Percentiles rank a stretch among this genome's conserved stretches.
These are phyloP conservation scores for Blastosporella zonata DNA, from an alignment of 1,284 basidiomycete species.

Conservation along the genomic window DNA sequence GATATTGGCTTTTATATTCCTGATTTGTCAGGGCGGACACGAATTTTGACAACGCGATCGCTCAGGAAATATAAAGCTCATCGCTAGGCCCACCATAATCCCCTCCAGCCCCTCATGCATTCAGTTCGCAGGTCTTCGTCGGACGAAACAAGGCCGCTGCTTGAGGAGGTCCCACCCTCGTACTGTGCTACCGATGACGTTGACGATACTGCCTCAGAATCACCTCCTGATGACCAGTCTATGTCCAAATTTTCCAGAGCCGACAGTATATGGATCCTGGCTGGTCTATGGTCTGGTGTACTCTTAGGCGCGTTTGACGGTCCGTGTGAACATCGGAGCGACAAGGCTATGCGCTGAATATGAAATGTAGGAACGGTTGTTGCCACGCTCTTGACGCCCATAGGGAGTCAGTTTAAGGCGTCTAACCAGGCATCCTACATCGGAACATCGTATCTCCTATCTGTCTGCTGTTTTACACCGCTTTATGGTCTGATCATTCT, in stretches of 20 bases:
- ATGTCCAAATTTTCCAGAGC: slow-evolving; percentile 46
- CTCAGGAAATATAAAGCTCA: slow-evolving; percentile 29
- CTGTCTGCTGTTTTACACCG: slow-evolving; percentile 89
- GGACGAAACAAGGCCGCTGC: slow-evolving; percentile 41
- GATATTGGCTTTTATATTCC: slow-evolving; percentile 21
- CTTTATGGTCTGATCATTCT: slow-evolving; percentile 63
- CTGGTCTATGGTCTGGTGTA: slow-evolving; percentile 75
- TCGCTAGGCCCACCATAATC: slow-evolving; percentile 24
- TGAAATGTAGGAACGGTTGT: slow-evolving; percentile 62
- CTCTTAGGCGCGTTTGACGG: slow-evolving; percentile 83
- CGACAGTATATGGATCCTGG: slow-evolving; percentile 67
- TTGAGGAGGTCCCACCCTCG: slow-evolving; percentile 41
- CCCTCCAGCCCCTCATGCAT: slow-evolving; percentile 36
- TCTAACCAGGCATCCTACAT: slow-evolving; percentile 83
- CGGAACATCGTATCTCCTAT: slow-evolving; percentile 83
- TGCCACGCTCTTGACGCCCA: slow-evolving; percentile 75
- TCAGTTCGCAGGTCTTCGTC: slow-evolving; percentile 37
- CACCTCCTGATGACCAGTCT: slow-evolving; percentile 26
- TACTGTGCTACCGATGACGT: slow-evolving; percentile 43
- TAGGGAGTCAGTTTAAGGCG: slow-evolving; percentile 77
- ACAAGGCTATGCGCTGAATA: slow-evolving; percentile 12
- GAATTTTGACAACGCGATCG: slow-evolving; percentile 26
- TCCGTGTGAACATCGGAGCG: slow-evolving; percentile 27
- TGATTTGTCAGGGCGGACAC: slow-evolving; percentile 30
- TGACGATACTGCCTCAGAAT: slow-evolving; percentile 28